Conservation (phyloP, 495 filamentous ascomycete genomes). For the Glarea lozoyensis region DNA sequence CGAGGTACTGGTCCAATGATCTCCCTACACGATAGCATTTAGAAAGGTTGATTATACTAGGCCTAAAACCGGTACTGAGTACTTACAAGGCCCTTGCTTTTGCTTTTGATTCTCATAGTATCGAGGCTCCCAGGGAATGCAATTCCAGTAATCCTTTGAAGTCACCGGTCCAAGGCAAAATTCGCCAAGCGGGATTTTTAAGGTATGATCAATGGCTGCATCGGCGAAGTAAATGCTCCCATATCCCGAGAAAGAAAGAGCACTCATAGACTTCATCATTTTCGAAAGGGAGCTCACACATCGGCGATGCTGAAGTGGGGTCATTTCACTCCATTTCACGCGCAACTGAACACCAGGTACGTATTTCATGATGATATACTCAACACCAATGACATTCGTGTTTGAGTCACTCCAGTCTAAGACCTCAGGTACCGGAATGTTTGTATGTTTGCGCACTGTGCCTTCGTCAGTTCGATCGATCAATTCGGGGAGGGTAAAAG, state of each 20-base stretch:
- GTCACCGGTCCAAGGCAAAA: slow-evolving; percentile 36
- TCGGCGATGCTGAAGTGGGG: slow-evolving; percentile 26
- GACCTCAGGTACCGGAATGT: slow-evolving; percentile 31
- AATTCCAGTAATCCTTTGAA: slow-evolving; percentile 31
- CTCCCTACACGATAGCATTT: neutral
- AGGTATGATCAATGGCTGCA: slow-evolving; percentile 15
- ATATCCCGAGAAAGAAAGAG: slow-evolving; percentile 33
- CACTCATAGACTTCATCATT: slow-evolving; percentile 26
- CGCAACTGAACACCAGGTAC: slow-evolving; percentile 28
- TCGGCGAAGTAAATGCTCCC: slow-evolving; percentile 27
- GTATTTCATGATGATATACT: slow-evolving; percentile 40
- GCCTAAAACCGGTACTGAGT: slow-evolving; percentile 22
- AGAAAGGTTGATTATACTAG: neutral
- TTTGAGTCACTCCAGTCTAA: slow-evolving; percentile 31
- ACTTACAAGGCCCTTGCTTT: slow-evolving; percentile 32
- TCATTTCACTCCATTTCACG: slow-evolving; percentile 31
- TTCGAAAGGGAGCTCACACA: slow-evolving; percentile 28
- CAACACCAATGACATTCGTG: slow-evolving; percentile 29
- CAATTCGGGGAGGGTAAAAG: neutral
- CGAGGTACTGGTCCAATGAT: neutral
- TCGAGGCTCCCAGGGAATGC: slow-evolving; percentile 24
- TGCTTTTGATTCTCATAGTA: slow-evolving; percentile 25
- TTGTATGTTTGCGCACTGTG: slow-evolving; percentile 27
- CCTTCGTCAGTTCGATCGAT: neutral
- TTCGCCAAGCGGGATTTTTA: slow-evolving; percentile 24